phyloP scores from a whole-genome alignment of 306 rosid species.

The Abrus precatorius region DNA sequence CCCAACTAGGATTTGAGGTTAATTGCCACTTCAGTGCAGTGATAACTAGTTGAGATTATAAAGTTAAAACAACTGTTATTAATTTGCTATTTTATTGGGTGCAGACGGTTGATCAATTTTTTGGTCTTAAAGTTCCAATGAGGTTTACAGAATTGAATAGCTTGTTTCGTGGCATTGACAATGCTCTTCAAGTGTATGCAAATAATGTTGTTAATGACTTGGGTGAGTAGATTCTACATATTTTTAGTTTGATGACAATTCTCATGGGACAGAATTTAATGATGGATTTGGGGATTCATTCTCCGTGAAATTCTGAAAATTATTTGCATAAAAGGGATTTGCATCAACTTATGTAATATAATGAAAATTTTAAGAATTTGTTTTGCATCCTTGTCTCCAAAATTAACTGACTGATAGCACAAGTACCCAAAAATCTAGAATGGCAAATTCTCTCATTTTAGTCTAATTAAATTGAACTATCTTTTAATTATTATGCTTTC shows the following conservation, averaged over 20 bases:
- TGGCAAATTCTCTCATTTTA: slow-evolving; percentile 7
- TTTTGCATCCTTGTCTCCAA: not conserved
- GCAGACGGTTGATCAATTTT: slow-evolving; percentile 99
- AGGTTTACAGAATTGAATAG: slow-evolving; percentile 85
- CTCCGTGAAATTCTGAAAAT: slow-evolving; percentile 22
- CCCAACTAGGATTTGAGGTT: not conserved
- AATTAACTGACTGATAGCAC: not conserved
- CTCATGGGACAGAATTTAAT: slow-evolving; percentile 6
- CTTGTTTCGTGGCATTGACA: slow-evolving; percentile 94
- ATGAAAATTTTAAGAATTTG: not conserved
- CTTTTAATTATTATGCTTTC: slow-evolving; percentile 26
- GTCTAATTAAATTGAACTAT: slow-evolving; percentile 15
- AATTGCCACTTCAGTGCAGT: not conserved
- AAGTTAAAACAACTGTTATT: not conserved
- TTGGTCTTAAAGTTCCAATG: slow-evolving; percentile 96
- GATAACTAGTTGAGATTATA: not conserved
- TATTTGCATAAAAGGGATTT: slow-evolving; percentile 34
- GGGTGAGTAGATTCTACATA: slow-evolving; percentile 62
- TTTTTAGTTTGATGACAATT: slow-evolving; percentile 33
- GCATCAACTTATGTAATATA: slow-evolving; percentile 4
- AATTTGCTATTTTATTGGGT: slow-evolving; percentile 43
- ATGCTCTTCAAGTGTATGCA: slow-evolving; percentile 91
- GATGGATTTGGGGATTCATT: slow-evolving; percentile 12
- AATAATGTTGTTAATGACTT: slow-evolving; percentile 73
- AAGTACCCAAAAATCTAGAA: slow-evolving; percentile 15